These are phyloP conservation scores for Elsinoe fawcettii DNA, from an alignment of 2,329 filamentous ascomycete species.

Conservation along the genomic window DNA sequence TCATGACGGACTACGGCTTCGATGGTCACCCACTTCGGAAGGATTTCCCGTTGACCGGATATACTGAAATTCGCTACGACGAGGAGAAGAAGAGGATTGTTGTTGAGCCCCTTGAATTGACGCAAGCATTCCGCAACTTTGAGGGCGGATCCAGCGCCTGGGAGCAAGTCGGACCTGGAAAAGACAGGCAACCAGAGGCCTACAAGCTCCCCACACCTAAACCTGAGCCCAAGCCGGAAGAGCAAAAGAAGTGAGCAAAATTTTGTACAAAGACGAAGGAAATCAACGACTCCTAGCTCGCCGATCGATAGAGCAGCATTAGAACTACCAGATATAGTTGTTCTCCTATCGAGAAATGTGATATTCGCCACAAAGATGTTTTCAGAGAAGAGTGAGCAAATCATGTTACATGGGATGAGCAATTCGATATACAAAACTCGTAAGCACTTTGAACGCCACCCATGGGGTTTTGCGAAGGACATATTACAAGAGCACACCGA, in stretches of 20 bases:
- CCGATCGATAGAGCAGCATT: not conserved
- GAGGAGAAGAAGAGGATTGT: conserved; percentile 99
- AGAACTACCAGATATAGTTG: not conserved
- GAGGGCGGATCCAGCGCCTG: conserved; percentile 60
- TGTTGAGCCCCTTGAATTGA: conserved; percentile 93
- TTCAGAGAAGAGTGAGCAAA: not conserved
- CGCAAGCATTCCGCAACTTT: conserved; percentile 97
- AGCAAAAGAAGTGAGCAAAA: conserved; percentile 75
- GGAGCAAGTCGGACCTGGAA: conserved; percentile 63
- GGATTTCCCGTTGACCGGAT: conserved; percentile 95
- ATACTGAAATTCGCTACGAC: conserved; percentile 95
- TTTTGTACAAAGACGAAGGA: conserved; percentile 5
- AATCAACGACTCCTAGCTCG: not conserved
- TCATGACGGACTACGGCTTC: conserved; percentile 99
- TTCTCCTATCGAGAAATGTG: not conserved
- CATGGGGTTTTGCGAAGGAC: too few relatives aligned
- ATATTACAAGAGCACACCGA: not conserved
- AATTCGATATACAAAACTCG: not conserved
- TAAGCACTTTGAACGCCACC: not conserved
- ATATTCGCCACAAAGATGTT: not conserved
- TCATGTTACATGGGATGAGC: not conserved
- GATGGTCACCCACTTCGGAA: conserved; percentile 96
- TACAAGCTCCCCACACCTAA: conserved; percentile 96
- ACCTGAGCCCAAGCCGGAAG: conserved; percentile 84
- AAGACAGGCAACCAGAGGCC: conserved; percentile 68